A percentile compares a stretch with the other conserved stretches of the same genome.
Conservation (phyloP, 306 rosid genomes). For the Canavalia ensiformis region DNA sequence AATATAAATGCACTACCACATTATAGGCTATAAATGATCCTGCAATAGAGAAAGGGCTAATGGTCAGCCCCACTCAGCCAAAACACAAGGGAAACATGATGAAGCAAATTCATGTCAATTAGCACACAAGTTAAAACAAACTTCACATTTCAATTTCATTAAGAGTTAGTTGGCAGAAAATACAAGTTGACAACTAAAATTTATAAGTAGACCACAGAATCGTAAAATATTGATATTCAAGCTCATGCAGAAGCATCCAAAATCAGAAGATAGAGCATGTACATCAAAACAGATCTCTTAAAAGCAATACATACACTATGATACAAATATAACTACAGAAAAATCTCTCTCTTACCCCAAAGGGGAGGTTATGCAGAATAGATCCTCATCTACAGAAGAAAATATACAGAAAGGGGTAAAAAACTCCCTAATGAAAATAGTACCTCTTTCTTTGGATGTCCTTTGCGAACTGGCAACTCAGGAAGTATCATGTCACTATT, state of each 20-base stretch:
- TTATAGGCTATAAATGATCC: conserved; percentile 17
- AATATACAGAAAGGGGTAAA: conserved; percentile 28
- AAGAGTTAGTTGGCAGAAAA: background rate
- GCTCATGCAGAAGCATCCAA: conserved; percentile 18
- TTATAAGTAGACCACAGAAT: background rate
- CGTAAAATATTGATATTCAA: conserved; percentile 31
- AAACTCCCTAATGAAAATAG: conserved; percentile 34
- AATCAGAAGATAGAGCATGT: conserved; percentile 15
- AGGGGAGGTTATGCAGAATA: background rate
- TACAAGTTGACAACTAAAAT: background rate
- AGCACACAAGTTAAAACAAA: conserved; percentile 3
- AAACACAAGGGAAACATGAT: conserved; percentile 27
- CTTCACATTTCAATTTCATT: background rate
- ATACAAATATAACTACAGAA: conserved; percentile 17
- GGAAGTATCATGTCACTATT: conserved; percentile 58
- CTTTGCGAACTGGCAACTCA: conserved; percentile 57
- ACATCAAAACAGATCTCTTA: conserved; percentile 23
- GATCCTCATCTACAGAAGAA: conserved; percentile 9
- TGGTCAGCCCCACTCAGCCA: background rate
- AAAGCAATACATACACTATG: background rate
- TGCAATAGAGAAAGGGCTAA: background rate
- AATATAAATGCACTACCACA: background rate
- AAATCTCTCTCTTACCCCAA: background rate
- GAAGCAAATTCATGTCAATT: conserved; percentile 26
- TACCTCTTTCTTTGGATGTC: conserved; percentile 70